These are phyloP conservation scores for Grifola frondosa DNA, from an alignment of 1,284 basidiomycete species.

Conservation along the genomic window DNA sequence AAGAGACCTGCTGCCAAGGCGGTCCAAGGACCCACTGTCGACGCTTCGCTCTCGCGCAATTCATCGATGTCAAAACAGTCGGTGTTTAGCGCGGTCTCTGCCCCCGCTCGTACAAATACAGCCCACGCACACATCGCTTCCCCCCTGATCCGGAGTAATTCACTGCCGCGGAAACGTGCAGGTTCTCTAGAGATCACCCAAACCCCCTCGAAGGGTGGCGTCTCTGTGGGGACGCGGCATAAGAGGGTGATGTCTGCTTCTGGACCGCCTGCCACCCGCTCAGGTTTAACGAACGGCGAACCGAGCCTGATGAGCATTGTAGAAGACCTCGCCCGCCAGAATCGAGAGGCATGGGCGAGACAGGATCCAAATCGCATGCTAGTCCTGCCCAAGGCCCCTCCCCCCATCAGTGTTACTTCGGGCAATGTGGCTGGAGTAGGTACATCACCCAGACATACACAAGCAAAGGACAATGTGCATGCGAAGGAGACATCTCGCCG, in stretches of 20 bases:
- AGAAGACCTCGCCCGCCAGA: conserved; percentile 52
- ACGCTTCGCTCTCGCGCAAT: conserved; percentile 27
- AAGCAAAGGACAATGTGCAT: conserved; percentile 7
- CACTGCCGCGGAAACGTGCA: conserved; percentile 16
- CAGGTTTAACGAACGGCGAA: conserved; percentile 22
- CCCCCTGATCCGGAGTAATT: conserved; percentile 6
- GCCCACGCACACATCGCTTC: conserved; percentile 4
- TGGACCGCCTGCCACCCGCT: conserved; percentile 4
- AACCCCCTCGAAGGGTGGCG: background rate
- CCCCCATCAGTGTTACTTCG: conserved; percentile 21
- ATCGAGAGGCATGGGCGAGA: conserved; percentile 27
- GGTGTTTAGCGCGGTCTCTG: conserved; percentile 22
- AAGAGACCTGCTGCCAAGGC: conserved; percentile 5
- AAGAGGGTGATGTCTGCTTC: conserved; percentile 18
- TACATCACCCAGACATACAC: no score
- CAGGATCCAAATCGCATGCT: conserved; percentile 32
- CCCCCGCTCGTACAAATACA: conserved; percentile 14
- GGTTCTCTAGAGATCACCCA: conserved; percentile 16
- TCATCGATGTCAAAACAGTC: conserved; percentile 32
- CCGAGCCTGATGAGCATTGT: conserved; percentile 67
- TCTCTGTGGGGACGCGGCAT: conserved; percentile 10
- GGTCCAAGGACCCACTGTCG: conserved; percentile 6
- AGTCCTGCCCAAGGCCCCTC: conserved; percentile 40
- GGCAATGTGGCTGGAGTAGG: no score
- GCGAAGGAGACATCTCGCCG: conserved; percentile 14